Conservation (phyloP, 176 grass and related monocot genomes). For the Leersia perrieri region DNA sequence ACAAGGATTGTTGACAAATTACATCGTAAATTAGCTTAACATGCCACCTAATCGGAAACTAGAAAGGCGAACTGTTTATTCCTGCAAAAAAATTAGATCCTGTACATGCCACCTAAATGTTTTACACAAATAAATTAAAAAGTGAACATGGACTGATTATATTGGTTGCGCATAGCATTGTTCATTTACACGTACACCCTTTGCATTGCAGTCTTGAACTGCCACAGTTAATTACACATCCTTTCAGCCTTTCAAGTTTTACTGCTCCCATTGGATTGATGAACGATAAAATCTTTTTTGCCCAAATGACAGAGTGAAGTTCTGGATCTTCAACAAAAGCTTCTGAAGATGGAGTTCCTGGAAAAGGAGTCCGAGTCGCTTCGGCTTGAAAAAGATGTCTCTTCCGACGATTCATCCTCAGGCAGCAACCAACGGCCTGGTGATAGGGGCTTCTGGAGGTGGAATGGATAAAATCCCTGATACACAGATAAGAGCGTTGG, state of each 20-base stretch:
- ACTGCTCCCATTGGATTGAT: not conserved
- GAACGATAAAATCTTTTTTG: not conserved
- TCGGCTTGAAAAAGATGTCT: not conserved
- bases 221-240: not conserved
- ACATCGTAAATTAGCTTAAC: not conserved
- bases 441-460: conserved; percentile 35
- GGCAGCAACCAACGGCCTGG: not conserved
- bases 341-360: conserved; percentile 40
- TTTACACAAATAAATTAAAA: not conserved
- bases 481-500: not conserved
- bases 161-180: not conserved
- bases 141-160: not conserved
- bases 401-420: not conserved
- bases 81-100: not conserved
- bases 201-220: not conserved
- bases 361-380: conserved; percentile 45
- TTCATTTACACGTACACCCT: not conserved
- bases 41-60: not conserved
- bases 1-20: not conserved
- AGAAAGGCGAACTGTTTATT: not conserved
- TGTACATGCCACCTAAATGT: not conserved
- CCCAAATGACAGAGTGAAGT: conserved; percentile 28
- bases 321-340: conserved; percentile 37
- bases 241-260: not conserved
- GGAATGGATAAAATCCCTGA: conserved; percentile 22